Base-by-base conservation (phyloP, 1,284 basidiomycete species). In the Marasmius tenuissimus region DNA sequence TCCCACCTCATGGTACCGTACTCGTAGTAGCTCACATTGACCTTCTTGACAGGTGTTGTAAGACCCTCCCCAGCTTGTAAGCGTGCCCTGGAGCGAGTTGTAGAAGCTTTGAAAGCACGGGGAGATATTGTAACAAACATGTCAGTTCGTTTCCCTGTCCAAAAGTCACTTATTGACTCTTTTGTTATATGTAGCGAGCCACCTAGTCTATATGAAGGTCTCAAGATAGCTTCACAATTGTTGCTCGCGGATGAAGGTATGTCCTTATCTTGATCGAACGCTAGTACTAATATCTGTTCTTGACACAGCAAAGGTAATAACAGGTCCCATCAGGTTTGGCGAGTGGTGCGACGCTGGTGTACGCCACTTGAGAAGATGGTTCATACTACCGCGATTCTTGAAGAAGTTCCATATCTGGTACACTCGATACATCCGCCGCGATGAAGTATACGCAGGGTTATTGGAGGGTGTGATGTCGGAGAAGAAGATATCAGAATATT, bases 41-140 rank as follows among this genome's bases (percentile, higher is more conserved):
- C 60, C 69, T 65, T 56, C 55, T 59, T n/a, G 56, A 63, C 68
- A 80, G 80, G 80, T 22, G 73, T 86, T 52, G 75, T 83, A 22
- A 68, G 79, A 57, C 81, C 86, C 0, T 84, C 85, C 8, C 88
- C 89, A 0, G 86, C 88, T 2, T 84, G 80, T 65, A 71, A 73
- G 37, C 77, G 89, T 47, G 88, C 87, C 0, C 77, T 91, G 5
- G 58, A 73, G n/a, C 77, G 79, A 59, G 78, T 82, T 11, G 79
- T 84, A 2, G 75, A 78, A 3, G 79, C 80, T 0, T 73, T 91
- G 14, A 61, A 71, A 39, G 67, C 75, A 57, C 73, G 75, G 18
- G 86, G 85, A 2, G 83, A 89, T 66, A 79, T 84, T 51, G 79
- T 85, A 22, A 73, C 85, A 22, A 70, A 77, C 45, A 82, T 86